These are phyloP conservation scores for Paecilomyces formosus DNA, from an alignment of 2,329 filamentous ascomycete genomes.

Conservation along the genomic window DNA sequence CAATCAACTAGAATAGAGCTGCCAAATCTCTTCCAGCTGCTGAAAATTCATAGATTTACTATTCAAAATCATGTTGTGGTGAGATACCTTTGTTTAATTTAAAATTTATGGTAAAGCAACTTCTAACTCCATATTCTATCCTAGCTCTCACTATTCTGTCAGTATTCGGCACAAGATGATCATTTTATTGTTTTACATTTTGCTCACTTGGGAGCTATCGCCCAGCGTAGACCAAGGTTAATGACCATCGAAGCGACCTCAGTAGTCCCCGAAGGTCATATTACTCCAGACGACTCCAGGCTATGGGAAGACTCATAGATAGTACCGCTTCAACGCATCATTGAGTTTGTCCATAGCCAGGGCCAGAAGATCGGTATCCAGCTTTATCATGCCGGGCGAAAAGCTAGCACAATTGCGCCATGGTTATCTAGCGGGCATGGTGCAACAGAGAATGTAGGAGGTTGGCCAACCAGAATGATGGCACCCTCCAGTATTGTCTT, in stretches of 20 bases:
- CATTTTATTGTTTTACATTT: constrained; percentile 39
- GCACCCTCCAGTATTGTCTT: constrained; percentile 15
- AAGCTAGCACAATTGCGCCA: neutral
- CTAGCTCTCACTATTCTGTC: no score
- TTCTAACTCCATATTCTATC: no score
- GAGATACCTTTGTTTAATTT: no score
- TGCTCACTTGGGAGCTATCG: constrained; percentile 22
- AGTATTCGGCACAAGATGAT: constrained; percentile 20
- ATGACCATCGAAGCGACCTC: constrained; percentile 6
- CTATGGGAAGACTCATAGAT: constrained; percentile 29
- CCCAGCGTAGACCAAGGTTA: constrained; percentile 8
- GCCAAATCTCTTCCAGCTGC: no score
- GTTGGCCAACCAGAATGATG: constrained; percentile 2
- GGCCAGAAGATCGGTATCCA: constrained; percentile 22
- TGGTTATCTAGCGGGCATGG: neutral
- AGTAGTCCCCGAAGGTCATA: constrained; percentile 25
- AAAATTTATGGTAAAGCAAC: no score
- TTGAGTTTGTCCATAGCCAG: constrained; percentile 22
- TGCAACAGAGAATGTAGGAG: neutral
- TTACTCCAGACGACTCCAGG: constrained; percentile 29
- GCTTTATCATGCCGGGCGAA: constrained; percentile 19
- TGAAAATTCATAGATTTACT: no score
- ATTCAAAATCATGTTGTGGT: no score
- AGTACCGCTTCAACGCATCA: constrained; percentile 19
- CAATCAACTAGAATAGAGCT: no score